These are phyloP conservation scores for Fusarium albidum DNA, from an alignment of 2,329 filamentous ascomycete genomes.

Conservation along the genomic window DNA sequence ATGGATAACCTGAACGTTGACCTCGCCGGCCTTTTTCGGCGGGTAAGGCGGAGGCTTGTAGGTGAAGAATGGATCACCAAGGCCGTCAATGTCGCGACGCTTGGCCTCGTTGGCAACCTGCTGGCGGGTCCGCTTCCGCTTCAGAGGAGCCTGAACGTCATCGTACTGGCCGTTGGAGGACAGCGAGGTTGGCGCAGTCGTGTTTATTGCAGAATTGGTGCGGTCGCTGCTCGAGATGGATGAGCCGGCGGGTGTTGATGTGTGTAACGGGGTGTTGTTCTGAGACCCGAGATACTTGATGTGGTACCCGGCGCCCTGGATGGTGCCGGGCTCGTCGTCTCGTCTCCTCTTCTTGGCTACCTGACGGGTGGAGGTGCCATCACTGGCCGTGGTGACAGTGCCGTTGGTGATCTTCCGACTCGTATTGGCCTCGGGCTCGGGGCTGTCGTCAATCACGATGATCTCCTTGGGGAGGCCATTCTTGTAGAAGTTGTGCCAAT, in stretches of 20 bases:
- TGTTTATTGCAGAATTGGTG: constrained; percentile 81
- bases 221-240: constrained; percentile 85
- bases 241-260: constrained; percentile 71
- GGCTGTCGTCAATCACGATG: constrained; percentile 83
- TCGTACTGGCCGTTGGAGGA: constrained; percentile 71
- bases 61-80: constrained; percentile 75
- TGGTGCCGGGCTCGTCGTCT: constrained; percentile 59
- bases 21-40: constrained; percentile 87
- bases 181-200: constrained; percentile 86
- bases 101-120: constrained; percentile 85
- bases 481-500: constrained; percentile 84
- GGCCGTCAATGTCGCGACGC: constrained; percentile 74
- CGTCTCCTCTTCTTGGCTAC: constrained; percentile 79
- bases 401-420: constrained; percentile 50
- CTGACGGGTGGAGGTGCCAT: constrained; percentile 50
- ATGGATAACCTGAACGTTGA: constrained; percentile 67
- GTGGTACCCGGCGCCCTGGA: constrained; percentile 73
- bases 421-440: constrained; percentile 61
- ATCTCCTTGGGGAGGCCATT: constrained; percentile 86
- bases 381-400: constrained; percentile 42
- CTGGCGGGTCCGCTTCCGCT: constrained; percentile 87
- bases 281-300: constrained; percentile 75
- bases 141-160: constrained; percentile 76
- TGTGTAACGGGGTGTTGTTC: constrained; percentile 74
- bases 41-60: constrained; percentile 90